A percentile compares a stretch with the other conserved stretches of the same genome.
These are phyloP conservation scores for Camillea tinctor DNA, from an alignment of 2,329 filamentous ascomycete species.

Conservation along the genomic window DNA sequence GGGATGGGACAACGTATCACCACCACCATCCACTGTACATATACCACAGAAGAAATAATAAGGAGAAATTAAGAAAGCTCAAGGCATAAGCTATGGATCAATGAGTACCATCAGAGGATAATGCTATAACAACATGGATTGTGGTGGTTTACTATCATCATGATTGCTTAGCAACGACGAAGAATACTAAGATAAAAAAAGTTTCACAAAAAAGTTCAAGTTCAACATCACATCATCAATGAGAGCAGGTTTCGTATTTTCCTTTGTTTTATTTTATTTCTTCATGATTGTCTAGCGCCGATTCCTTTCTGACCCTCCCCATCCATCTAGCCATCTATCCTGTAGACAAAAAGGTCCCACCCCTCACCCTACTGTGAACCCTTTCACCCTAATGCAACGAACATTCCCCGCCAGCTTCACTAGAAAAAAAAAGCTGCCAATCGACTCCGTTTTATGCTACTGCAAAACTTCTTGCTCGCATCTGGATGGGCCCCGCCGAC, in stretches of 20 bases:
- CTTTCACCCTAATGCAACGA: neutral
- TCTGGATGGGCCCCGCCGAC: conserved; percentile 8
- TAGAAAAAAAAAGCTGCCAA: conserved; percentile 6
- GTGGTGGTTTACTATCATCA: neutral
- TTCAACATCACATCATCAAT: conserved; percentile 1
- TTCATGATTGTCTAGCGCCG: conserved; percentile 2
- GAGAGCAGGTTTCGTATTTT: too few relatives aligned
- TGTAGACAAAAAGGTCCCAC: neutral
- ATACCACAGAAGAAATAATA: neutral
- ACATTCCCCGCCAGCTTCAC: conserved; percentile 1
- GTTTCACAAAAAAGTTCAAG: neutral
- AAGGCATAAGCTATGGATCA: too few relatives aligned
- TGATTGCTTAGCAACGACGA: neutral
- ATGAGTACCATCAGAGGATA: neutral
- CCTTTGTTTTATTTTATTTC: conserved; percentile 1
- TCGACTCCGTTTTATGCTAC: conserved; percentile 13
- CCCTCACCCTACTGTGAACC: neutral
- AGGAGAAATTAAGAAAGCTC: too few relatives aligned
- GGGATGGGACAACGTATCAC: too few relatives aligned
- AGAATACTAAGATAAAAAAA: neutral
- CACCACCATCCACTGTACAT: neutral
- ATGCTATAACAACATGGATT: neutral
- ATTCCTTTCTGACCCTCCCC: conserved; percentile 1
- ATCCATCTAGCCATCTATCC: conserved; percentile 12
- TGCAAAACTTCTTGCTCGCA: conserved; percentile 19